These are phyloP conservation scores for Pseudoturritis turrita DNA, from an alignment of 345 rosid genomes.

Conservation along the genomic window DNA sequence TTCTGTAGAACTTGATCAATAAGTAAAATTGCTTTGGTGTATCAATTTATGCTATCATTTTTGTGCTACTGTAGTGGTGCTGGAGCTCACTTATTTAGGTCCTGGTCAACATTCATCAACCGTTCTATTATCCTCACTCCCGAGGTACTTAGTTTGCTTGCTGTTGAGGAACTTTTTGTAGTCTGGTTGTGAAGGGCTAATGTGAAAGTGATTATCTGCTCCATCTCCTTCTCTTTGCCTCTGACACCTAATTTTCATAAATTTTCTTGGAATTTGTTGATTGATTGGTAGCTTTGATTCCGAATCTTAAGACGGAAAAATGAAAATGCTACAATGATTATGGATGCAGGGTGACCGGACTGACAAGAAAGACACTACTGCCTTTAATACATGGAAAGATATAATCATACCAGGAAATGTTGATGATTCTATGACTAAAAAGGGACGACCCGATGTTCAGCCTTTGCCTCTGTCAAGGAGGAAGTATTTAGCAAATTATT, in stretches of 20 bases:
- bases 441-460: slow-evolving; percentile 43
- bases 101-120: slow-evolving; percentile 69
- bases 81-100: slow-evolving; percentile 82
- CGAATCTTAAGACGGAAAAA: too few species aligned
- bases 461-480: slow-evolving; percentile 79
- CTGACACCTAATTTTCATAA: too few species aligned
- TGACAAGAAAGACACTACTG: slow-evolving; percentile 82
- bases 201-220: background rate
- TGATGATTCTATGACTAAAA: slow-evolving; percentile 79
- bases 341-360: slow-evolving; percentile 86
- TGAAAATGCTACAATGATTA: background rate
- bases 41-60: background rate
- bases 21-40: background rate
- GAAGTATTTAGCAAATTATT: slow-evolving; percentile 79
- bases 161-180: background rate
- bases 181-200: background rate
- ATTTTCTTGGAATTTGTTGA: too few species aligned
- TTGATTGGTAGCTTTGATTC: too few species aligned
- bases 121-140: slow-evolving; percentile 82
- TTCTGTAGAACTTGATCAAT: background rate
- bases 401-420: slow-evolving; percentile 93
- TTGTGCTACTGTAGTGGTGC: slow-evolving; percentile 41
- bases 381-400: slow-evolving; percentile 97
- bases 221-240: background rate
- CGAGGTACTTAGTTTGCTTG: slow-evolving; percentile 44